Evolutionary conservation across 108 stramenopile genomes (phyloP), one percentile per base, ranked within the genome.

Genomic region (Tribonema minus): DNA sequence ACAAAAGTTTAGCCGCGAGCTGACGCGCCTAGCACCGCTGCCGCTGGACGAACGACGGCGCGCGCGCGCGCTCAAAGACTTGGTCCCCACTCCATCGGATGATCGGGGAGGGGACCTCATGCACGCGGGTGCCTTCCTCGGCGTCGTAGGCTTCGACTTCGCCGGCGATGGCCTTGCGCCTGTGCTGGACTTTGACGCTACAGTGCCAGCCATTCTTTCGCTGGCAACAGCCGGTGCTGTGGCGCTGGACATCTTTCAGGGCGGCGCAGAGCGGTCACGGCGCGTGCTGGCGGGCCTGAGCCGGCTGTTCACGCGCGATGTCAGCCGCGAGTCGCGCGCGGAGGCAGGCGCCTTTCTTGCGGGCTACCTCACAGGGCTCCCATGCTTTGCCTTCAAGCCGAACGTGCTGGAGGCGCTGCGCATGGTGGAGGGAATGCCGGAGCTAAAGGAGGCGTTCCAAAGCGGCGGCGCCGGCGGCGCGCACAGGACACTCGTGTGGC

Each of bases 351-450:
- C 93, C 3, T 89, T 97, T 26, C 89, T 91, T 72, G 85, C 74
- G 6, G 96, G 91, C 5, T 97, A 97, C 71, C 71, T 76, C 23
- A 86, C 94, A 23, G 96, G 96, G 35, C 70, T 95, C 67, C 95
- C 96, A n/a, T 91, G 91, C 63, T 97, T 94, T 89, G 91, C 92
- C 58, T 97, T 94, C 67, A 89, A 90, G 71, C 92, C 94, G 25
- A 95, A 94, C 71, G 92, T 92, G 31, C 78, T 92, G 63, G 96
- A 97, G 88, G 91, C 88, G 30, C 80, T 85, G 35, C 70, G 79
- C 37, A 60, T 71, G 67, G 36, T 81, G 58, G 59, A 81, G 5
- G 59, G 66, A 37, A 40, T 61, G 31, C 62, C 72, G 27, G 28
- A 61, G n/a, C 31, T 65, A 15, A 37, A 67, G 71, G 82, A 73